Percentiles rank a stretch among this genome's conserved stretches.
phyloP scores from a whole-genome alignment of 169 alveolate genomes.

The Cryptosporidium meleagridis region DNA sequence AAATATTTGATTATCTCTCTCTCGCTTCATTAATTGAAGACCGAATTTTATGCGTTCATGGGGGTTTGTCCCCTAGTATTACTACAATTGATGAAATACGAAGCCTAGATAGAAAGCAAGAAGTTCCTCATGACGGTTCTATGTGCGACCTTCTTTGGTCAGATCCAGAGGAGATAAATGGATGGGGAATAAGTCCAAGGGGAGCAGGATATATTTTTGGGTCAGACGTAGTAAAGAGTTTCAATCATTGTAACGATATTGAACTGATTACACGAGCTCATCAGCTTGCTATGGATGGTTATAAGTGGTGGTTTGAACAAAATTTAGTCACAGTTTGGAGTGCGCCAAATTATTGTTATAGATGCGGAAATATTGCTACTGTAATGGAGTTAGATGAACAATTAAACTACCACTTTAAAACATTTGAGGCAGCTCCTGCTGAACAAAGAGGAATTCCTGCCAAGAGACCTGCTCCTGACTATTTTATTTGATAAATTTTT shows the following conservation, averaged over 20 bases:
- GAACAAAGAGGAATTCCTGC: conserved; percentile 88
- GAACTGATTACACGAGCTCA: conserved; percentile 99
- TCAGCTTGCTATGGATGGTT: conserved; percentile 99
- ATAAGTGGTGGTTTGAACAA: conserved; percentile 90
- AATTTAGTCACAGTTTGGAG: conserved; percentile 93
- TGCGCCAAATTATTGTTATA: conserved; percentile 97
- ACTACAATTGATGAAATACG: conserved; percentile 93
- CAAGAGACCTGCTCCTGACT: conserved; percentile 88
- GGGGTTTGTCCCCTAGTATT: conserved; percentile 98
- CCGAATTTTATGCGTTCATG: conserved; percentile 96
- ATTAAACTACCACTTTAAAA: conserved; percentile 83
- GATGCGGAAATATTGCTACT: conserved; percentile 93
- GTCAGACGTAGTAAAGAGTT: conserved; percentile 94
- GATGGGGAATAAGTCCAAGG: conserved; percentile 99
- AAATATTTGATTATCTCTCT: conserved; percentile 97
- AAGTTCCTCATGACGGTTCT: conserved; percentile 99
- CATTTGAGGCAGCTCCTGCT: conserved; percentile 88
- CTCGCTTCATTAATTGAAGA: conserved; percentile 97
- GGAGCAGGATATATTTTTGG: conserved; percentile 99
- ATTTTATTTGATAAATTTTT: conserved; percentile 79
- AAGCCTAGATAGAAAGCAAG: conserved; percentile 94
- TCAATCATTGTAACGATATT: conserved; percentile 94
- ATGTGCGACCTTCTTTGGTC: conserved; percentile 99
- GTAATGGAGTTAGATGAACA: conserved; percentile 92
- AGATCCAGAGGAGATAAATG: conserved; percentile 99